Conservation (phyloP, 129 eudicot species). For the Chrysanthemum makinoi region DNA sequence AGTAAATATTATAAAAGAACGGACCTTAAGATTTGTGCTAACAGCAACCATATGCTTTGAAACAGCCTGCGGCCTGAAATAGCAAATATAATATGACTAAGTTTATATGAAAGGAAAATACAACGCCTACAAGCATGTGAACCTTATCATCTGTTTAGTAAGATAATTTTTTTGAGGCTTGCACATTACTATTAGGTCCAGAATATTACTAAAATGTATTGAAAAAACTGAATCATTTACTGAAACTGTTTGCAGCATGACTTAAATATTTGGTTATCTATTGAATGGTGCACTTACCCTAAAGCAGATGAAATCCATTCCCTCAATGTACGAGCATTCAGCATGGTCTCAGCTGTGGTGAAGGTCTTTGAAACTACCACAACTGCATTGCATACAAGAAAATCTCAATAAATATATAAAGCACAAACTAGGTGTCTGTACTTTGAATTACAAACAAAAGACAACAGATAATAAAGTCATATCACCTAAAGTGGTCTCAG, state of each 20-base stretch:
- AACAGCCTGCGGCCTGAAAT: conserved; percentile 81
- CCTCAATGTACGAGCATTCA: conserved; percentile 91
- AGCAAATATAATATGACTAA: conserved; percentile 12
- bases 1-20: conserved; percentile 12
- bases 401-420: not conserved
- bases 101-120: not conserved
- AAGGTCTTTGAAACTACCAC: conserved; percentile 98
- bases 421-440: not conserved
- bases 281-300: conserved; percentile 56
- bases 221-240: too few species aligned
- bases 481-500: conserved; percentile 87
- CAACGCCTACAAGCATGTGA: not conserved
- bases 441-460: not conserved
- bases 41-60: conserved; percentile 99
- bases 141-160: not conserved
- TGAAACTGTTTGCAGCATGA: too few species aligned
- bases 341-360: conserved; percentile 98
- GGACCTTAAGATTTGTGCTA: conserved; percentile 90
- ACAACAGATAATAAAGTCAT: not conserved
- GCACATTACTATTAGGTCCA: conserved; percentile 1
- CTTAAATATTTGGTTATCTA: not conserved
- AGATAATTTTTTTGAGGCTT: not conserved
- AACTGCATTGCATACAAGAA: conserved; percentile 48
- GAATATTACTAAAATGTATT: not conserved
- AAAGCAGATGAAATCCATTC: conserved; percentile 96